phyloP scores from a whole-genome alignment of 169 alveolate genomes.

The Plasmodium ovale region DNA sequence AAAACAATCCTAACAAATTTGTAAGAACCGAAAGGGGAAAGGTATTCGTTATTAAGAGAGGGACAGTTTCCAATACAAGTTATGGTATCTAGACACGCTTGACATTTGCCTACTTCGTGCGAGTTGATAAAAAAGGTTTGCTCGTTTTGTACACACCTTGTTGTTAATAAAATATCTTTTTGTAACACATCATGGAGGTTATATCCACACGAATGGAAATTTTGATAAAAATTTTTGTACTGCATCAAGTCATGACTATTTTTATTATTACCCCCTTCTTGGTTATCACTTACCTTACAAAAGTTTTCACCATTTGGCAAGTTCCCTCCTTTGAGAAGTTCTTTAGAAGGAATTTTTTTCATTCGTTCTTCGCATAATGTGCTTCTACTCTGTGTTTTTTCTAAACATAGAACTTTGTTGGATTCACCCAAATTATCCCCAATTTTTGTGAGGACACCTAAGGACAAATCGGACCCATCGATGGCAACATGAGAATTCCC shows the following conservation, averaged over 20 bases:
- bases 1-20: constrained; percentile 54
- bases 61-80: constrained; percentile 58
- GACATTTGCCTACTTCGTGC: constrained; percentile 40
- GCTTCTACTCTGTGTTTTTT: too few species aligned
- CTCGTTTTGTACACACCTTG: constrained; percentile 31
- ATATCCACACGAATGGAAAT: constrained; percentile 47
- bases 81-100: constrained; percentile 47
- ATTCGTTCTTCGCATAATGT: too few species aligned
- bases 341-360: too few species aligned
- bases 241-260: background rate
- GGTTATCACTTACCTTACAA: background rate
- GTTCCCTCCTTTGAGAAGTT: too few species aligned
- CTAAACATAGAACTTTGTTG: too few species aligned
- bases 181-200: constrained; percentile 1
- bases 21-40: constrained; percentile 61
- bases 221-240: background rate
- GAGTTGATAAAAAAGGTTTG: constrained; percentile 61
- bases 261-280: background rate
- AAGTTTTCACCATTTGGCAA: background rate
- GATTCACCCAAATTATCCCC: too few species aligned
- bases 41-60: constrained; percentile 42
- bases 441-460: constrained; percentile 64
- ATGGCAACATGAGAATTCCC: constrained; percentile 51
- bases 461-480: constrained; percentile 15
- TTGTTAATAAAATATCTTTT: constrained; percentile 49